Evolutionary conservation across 2,329 filamentous ascomycete species (phyloP).

Genomic region (Clonostachys solani): DNA sequence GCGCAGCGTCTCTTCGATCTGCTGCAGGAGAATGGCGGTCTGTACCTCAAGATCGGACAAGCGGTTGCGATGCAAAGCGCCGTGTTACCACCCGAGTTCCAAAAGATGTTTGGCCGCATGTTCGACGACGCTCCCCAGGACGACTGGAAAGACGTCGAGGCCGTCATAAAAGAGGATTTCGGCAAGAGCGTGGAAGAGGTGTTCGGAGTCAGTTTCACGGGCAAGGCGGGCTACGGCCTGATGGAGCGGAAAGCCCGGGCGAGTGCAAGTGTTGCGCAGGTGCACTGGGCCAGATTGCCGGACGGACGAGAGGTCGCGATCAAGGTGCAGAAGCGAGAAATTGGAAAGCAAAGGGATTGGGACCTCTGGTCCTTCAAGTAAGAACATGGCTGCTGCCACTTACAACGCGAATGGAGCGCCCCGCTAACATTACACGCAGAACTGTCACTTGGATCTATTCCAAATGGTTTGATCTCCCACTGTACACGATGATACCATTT

Average conservation of each 20-base stretch:
- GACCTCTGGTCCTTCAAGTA: conserved; percentile 94
- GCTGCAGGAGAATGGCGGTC: conserved; percentile 79
- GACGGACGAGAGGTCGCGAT: conserved; percentile 92
- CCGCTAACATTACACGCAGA: conserved; percentile 26
- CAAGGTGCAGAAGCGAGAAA: conserved; percentile 96
- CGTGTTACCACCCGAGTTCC: conserved; percentile 88
- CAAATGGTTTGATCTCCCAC: conserved; percentile 85
- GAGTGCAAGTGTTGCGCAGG: conserved; percentile 91
- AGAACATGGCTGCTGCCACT: conserved; percentile 8
- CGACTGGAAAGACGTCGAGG: conserved; percentile 78
- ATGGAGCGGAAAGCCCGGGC: conserved; percentile 61
- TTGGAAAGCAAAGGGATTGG: conserved; percentile 85
- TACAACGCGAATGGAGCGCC: background rate
- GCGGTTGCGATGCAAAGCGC: conserved; percentile 98
- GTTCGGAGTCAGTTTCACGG: conserved; percentile 81
- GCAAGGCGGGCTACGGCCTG: conserved; percentile 62
- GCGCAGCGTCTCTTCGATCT: conserved; percentile 80
- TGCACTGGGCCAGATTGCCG: conserved; percentile 84
- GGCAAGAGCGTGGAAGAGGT: conserved; percentile 83
- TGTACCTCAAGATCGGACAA: conserved; percentile 97
- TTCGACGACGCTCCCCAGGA: conserved; percentile 98
- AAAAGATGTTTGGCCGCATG: conserved; percentile 94
- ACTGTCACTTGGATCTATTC: conserved; percentile 81
- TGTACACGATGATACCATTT: conserved; percentile 88
- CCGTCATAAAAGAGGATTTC: conserved; percentile 85